Conservation (phyloP, 2,329 filamentous ascomycete species). For the Exophiala bonariae region DNA sequence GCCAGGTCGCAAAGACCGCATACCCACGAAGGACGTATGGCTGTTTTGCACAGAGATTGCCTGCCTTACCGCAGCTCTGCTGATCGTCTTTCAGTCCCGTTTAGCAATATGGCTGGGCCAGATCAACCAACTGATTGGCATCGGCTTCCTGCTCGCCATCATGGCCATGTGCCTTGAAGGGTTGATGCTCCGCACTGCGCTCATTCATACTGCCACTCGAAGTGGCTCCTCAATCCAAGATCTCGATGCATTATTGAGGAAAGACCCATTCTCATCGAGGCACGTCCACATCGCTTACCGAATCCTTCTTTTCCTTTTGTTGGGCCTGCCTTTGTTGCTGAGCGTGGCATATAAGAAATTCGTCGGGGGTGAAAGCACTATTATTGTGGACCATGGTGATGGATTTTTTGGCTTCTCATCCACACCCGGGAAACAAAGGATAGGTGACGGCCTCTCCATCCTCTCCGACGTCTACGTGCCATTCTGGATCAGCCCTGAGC, state of each 20-base stretch:
- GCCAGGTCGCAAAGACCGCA: neutral
- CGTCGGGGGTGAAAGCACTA: slow-evolving; percentile 2
- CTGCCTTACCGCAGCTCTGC: slow-evolving; percentile 4
- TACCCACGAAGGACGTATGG: slow-evolving; percentile 2
- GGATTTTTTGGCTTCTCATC: slow-evolving; percentile 16
- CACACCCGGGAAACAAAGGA: slow-evolving; percentile 19
- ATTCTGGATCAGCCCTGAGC: slow-evolving; percentile 17
- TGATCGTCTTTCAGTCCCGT: slow-evolving; percentile 10
- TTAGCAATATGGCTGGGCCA: slow-evolving; percentile 15
- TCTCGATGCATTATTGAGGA: slow-evolving; percentile 16
- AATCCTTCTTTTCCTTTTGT: slow-evolving; percentile 1
- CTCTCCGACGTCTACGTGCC: slow-evolving; percentile 17
- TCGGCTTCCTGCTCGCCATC: slow-evolving; percentile 18
- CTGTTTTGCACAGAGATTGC: slow-evolving; percentile 3
- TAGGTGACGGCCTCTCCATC: slow-evolving; percentile 20
- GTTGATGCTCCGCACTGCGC: slow-evolving; percentile 8
- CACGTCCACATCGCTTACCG: slow-evolving; percentile 8
- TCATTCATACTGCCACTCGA: slow-evolving; percentile 8
- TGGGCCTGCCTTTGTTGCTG: slow-evolving; percentile 9
- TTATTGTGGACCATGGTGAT: slow-evolving; percentile 3
- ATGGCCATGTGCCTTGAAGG: slow-evolving; percentile 18
- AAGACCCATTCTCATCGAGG: slow-evolving; percentile 10
- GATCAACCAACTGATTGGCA: slow-evolving; percentile 17
- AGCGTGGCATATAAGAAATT: slow-evolving; percentile 14
- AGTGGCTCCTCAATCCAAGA: slow-evolving; percentile 14